These are phyloP conservation scores for Vaccinium corymbosum DNA, from an alignment of 148 eudicot species.

Conservation along the genomic window DNA sequence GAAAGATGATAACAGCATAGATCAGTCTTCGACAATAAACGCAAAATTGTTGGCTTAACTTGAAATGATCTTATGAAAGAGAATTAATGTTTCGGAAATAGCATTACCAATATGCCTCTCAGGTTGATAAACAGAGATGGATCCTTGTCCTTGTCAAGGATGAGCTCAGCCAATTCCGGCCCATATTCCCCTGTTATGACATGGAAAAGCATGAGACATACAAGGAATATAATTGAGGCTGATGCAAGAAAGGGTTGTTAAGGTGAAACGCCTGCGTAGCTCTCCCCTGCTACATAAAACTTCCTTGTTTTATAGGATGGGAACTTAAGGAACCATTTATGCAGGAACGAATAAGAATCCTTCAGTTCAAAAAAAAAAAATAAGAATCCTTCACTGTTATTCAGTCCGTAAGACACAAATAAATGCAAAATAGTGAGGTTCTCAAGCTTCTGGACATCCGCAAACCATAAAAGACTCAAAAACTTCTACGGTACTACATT, in stretches of 20 bases:
- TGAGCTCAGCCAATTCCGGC: slow-evolving; percentile 84
- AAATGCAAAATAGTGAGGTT: slow-evolving; percentile 12
- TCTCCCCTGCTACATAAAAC: slow-evolving; percentile 88
- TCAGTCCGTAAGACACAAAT: slow-evolving; percentile 8
- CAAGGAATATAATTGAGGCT: background rate
- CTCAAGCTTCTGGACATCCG: background rate
- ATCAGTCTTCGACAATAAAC: background rate
- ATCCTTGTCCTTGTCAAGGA: slow-evolving; percentile 63
- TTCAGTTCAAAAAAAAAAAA: too few species aligned
- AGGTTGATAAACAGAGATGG: slow-evolving; percentile 55
- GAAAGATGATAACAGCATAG: background rate
- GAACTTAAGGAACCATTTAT: slow-evolving; percentile 81
- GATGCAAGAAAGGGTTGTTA: background rate
- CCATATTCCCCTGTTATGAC: slow-evolving; percentile 69
- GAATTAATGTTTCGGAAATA: background rate
- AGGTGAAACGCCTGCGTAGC: slow-evolving; percentile 68
- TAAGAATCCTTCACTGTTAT: slow-evolving; percentile 73
- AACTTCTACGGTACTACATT: too few species aligned
- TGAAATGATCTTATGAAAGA: background rate
- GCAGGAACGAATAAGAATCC: slow-evolving; percentile 74
- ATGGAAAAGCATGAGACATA: slow-evolving; percentile 5
- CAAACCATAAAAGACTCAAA: background rate
- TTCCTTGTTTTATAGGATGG: slow-evolving; percentile 51
- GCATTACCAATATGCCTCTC: slow-evolving; percentile 73
- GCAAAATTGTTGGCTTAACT: background rate